phyloP scores from a whole-genome alignment of 176 grass and related monocot genomes.

The Pontederia paniculata region DNA sequence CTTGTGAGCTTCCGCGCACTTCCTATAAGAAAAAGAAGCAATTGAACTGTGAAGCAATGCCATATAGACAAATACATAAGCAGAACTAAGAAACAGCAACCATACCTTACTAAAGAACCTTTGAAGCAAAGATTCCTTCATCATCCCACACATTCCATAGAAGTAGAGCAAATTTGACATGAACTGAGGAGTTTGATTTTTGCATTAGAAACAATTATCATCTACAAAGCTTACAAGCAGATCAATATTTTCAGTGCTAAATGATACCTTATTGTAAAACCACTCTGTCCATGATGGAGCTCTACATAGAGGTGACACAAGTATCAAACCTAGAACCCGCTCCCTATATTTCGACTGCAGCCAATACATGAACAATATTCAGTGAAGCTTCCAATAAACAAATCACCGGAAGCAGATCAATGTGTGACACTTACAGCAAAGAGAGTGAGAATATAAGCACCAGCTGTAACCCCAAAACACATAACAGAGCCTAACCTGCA shows the following conservation, averaged over 20 bases:
- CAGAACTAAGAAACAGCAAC: not conserved
- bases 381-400: conserved; percentile 5
- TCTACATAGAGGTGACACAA: conserved; percentile 91
- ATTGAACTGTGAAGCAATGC: conserved; percentile 19
- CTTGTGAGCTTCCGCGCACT: conserved; percentile 66
- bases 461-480: conserved; percentile 91
- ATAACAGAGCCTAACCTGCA: conserved; percentile 94
- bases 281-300: conserved; percentile 85
- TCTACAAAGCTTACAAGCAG: not conserved
- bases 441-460: conserved; percentile 94
- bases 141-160: conserved; percentile 86
- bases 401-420: not conserved
- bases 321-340: conserved; percentile 76
- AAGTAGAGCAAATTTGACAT: conserved; percentile 92
- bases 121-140: conserved; percentile 85
- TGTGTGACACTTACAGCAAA: conserved; percentile 65
- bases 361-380: conserved; percentile 7
- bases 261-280: conserved; percentile 85
- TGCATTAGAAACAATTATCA: not conserved
- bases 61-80: conserved; percentile 8
- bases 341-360: conserved; percentile 90
- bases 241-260: not conserved
- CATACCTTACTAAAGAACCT: conserved; percentile 93
- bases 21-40: conserved; percentile 37
- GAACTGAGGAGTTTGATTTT: conserved; percentile 31